Evolutionary conservation across 2,329 filamentous ascomycete genomes (phyloP).

Genomic region (Talaromyces rugulosus): DNA sequence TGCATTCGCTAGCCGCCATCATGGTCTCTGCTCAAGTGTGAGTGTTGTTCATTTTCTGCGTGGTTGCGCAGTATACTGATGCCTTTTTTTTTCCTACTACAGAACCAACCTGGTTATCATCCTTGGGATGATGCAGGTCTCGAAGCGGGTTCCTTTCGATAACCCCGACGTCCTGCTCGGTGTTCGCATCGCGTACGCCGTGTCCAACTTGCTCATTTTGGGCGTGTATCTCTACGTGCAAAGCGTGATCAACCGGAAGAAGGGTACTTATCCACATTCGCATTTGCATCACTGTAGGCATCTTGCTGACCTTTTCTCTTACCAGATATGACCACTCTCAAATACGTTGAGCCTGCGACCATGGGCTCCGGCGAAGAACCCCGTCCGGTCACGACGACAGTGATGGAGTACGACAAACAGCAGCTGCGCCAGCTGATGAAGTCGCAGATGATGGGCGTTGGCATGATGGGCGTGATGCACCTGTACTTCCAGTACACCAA

Average conservation of each 20-base stretch:
- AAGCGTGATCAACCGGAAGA: conserved; percentile 87
- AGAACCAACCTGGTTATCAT: conserved; percentile 94
- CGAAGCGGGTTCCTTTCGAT: conserved; percentile 93
- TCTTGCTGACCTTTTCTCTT: conserved; percentile 1
- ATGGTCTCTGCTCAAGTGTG: conserved; percentile 68
- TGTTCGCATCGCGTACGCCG: conserved; percentile 61
- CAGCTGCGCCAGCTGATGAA: conserved; percentile 85
- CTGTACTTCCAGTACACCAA: conserved; percentile 99
- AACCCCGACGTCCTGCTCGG: conserved; percentile 67
- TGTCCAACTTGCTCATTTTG: conserved; percentile 78
- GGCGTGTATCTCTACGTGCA: conserved; percentile 82
- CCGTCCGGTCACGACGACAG: conserved; percentile 93
- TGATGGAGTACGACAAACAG: conserved; percentile 87
- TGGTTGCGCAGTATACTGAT: background rate
- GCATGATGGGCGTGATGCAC: conserved; percentile 99
- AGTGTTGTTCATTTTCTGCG: conserved; percentile 22
- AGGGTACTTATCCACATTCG: conserved; percentile 60
- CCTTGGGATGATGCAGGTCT: conserved; percentile 96
- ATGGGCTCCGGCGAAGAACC: conserved; percentile 92
- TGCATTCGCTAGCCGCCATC: conserved; percentile 33
- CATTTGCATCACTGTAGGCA: background rate
- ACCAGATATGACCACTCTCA: conserved; percentile 89
- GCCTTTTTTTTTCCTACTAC: conserved; percentile 17
- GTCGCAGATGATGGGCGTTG: conserved; percentile 89
- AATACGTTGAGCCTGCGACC: conserved; percentile 93